A percentile compares a stretch with the other conserved stretches of the same genome.
phyloP scores from a whole-genome alignment of 2,329 filamentous ascomycete genomes.

The Nannizziopsis arthrosporioides region DNA sequence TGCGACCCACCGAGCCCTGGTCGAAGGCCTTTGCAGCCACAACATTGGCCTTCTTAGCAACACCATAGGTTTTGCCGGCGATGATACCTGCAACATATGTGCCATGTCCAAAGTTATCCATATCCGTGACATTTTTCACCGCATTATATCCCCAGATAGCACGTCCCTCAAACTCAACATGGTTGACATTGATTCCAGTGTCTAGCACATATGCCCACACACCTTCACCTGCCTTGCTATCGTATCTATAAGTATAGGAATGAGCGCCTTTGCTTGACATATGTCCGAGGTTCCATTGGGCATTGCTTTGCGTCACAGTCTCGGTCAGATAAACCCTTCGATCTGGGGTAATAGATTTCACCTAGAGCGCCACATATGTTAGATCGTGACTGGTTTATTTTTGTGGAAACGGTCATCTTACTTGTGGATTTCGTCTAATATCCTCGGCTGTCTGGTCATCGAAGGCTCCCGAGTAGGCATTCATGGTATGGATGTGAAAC shows the following conservation, averaged over 20 bases:
- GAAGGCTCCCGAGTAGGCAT: slow-evolving; percentile 10
- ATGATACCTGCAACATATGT: slow-evolving; percentile 9
- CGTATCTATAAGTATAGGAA: slow-evolving; percentile 5
- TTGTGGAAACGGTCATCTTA: not conserved
- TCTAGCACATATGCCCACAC: slow-evolving; percentile 11
- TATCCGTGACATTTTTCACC: not conserved
- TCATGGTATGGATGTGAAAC: slow-evolving; percentile 10
- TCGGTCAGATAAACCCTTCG: slow-evolving; percentile 6
- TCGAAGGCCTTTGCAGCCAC: slow-evolving; percentile 9
- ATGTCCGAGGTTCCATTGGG: slow-evolving; percentile 7
- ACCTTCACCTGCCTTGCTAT: slow-evolving; percentile 9
- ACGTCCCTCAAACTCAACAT: slow-evolving; percentile 10
- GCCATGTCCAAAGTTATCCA: slow-evolving; percentile 8
- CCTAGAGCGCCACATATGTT: not conserved
- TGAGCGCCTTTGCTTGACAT: slow-evolving; percentile 10
- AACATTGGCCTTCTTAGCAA: slow-evolving; percentile 11
- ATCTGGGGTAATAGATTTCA: slow-evolving; percentile 8
- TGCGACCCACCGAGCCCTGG: slow-evolving; percentile 4
- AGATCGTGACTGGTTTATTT: not conserved
- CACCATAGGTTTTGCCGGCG: slow-evolving; percentile 8
- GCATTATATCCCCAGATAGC: slow-evolving; percentile 10
- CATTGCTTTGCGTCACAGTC: not conserved
- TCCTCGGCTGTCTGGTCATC: slow-evolving; percentile 9
- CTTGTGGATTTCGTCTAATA: slow-evolving; percentile 8
- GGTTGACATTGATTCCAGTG: slow-evolving; percentile 8